phyloP scores from a whole-genome alignment of 805 yeast genomes.

The Metschnikowia peoriensis region DNA sequence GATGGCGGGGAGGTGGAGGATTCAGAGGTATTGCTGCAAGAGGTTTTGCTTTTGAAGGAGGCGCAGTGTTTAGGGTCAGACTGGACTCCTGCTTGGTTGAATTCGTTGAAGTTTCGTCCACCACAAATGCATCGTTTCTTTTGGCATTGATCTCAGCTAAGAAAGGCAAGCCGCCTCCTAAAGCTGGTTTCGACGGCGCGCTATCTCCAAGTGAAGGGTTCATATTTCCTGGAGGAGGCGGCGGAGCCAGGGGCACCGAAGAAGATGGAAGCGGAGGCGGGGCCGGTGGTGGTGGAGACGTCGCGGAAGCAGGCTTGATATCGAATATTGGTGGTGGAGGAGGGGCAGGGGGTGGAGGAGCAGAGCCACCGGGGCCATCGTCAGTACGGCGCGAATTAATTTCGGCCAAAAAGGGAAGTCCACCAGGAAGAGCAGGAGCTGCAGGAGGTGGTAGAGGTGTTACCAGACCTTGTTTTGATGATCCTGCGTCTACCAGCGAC shows the following conservation, averaged over 20 bases:
- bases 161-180: constrained; percentile 46
- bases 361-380: neutral
- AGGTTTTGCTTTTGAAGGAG: constrained; percentile 11
- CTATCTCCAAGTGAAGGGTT: constrained; percentile 14
- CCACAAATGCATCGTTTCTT: constrained; percentile 46
- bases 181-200: constrained; percentile 21
- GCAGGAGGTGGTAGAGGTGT: constrained; percentile 15
- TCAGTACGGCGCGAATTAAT: constrained; percentile 16
- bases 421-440: constrained; percentile 9
- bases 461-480: constrained; percentile 2
- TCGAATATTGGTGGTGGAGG: constrained; percentile 21
- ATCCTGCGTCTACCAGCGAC: constrained; percentile 4
- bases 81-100: constrained; percentile 8
- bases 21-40: constrained; percentile 15
- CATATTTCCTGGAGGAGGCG: constrained; percentile 26
- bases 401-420: constrained; percentile 18
- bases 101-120: constrained; percentile 28
- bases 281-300: constrained; percentile 11
- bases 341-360: constrained; percentile 20
- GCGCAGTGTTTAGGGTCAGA: constrained; percentile 13
- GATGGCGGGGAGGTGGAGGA: constrained; percentile 50
- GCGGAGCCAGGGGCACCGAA: constrained; percentile 10
- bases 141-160: constrained; percentile 49
- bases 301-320: constrained; percentile 10
- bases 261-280: constrained; percentile 20